Evolutionary conservation across 139 green algal species (phyloP).

Genomic region (Chlamydomonas asymmetrica): DNA sequence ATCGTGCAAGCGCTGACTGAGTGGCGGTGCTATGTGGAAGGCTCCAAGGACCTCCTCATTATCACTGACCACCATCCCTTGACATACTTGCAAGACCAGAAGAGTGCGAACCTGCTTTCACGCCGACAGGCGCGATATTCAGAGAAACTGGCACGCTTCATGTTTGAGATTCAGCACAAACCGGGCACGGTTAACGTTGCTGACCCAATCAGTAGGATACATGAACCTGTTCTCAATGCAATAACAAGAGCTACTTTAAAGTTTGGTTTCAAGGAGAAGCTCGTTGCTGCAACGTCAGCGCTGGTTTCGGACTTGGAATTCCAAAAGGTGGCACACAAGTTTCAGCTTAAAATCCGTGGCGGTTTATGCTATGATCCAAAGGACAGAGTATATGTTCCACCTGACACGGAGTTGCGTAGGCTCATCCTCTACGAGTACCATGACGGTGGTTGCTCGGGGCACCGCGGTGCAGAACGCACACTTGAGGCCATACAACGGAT

Average conservation of each 20-base stretch:
- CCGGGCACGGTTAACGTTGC: constrained; percentile 48
- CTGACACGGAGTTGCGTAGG: background rate
- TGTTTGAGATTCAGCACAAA: constrained; percentile 28
- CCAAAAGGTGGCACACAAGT: background rate
- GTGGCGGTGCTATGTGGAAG: constrained; percentile 43
- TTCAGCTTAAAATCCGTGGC: background rate
- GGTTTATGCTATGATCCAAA: too few species aligned
- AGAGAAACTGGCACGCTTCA: constrained; percentile 16
- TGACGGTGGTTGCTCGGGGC: background rate
- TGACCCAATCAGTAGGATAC: constrained; percentile 27
- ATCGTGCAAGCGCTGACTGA: constrained; percentile 17
- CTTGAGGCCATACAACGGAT: background rate
- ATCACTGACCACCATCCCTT: constrained; percentile 51
- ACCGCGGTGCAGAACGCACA: background rate
- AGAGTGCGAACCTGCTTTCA: background rate
- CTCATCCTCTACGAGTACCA: background rate
- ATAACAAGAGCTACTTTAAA: background rate
- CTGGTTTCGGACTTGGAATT: background rate
- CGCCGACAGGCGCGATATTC: constrained; percentile 26
- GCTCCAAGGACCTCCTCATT: background rate
- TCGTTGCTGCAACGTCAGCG: too few species aligned
- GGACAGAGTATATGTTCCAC: background rate
- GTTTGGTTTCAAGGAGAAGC: background rate
- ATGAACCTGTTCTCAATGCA: background rate
- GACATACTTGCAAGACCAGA: constrained; percentile 29